Conservation (phyloP, 495 filamentous ascomycete species). For the Rhizodiscina lignyota region DNA sequence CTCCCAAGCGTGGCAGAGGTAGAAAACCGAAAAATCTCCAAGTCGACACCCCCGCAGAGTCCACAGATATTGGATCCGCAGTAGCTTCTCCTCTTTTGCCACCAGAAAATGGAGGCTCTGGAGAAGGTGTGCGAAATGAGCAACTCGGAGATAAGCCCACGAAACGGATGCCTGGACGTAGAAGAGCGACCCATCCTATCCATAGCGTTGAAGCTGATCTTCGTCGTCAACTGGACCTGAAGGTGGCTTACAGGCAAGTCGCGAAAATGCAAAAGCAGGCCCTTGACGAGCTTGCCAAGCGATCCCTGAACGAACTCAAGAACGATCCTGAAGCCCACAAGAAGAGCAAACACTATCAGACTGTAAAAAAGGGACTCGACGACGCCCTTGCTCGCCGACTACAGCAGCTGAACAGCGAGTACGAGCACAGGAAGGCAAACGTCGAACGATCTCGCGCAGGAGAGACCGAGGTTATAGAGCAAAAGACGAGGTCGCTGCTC, state of each 20-base stretch:
- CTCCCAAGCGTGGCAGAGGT: too few relatives aligned
- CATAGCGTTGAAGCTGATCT: conserved; percentile 19
- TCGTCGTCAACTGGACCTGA: conserved; percentile 20
- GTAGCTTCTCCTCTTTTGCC: too few relatives aligned
- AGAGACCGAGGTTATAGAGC: too few relatives aligned
- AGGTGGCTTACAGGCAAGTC: conserved; percentile 18
- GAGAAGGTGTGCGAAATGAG: too few relatives aligned
- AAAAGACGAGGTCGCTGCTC: too few relatives aligned
- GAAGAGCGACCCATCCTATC: conserved; percentile 19
- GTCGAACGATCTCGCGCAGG: too few relatives aligned
- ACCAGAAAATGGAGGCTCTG: too few relatives aligned
- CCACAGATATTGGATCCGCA: too few relatives aligned
- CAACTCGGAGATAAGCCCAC: too few relatives aligned
- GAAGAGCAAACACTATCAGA: conserved; percentile 11
- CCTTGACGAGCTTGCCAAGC: conserved; percentile 18
- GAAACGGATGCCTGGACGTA: conserved; percentile 20
- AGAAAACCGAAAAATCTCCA: too few relatives aligned
- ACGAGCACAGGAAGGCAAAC: too few relatives aligned
- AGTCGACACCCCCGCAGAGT: too few relatives aligned
- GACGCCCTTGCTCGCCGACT: conserved; percentile 9
- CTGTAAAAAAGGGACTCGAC: conserved; percentile 12
- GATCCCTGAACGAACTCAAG: conserved; percentile 15
- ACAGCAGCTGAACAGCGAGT: conserved; percentile 3
- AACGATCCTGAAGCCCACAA: conserved; percentile 14
- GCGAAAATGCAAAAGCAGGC: conserved; percentile 19